These are phyloP conservation scores for Candida cerambycidarum DNA, from an alignment of 805 yeast species.

Conservation along the genomic window DNA sequence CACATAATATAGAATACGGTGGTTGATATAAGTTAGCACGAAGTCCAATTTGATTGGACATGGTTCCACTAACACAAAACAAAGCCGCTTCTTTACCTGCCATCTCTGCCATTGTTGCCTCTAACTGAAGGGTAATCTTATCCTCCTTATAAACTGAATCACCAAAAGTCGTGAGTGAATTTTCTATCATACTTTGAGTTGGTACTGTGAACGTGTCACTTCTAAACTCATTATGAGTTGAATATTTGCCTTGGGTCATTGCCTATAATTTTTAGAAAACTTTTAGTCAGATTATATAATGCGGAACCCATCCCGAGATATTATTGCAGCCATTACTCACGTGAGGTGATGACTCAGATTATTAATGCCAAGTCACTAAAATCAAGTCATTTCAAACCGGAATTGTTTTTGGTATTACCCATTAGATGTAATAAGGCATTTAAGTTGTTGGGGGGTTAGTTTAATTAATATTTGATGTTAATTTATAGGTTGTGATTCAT, in stretches of 20 bases:
- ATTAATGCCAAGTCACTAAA: not conserved
- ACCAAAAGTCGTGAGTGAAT: slow-evolving; percentile 45
- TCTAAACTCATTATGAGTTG: slow-evolving; percentile 36
- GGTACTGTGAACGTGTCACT: slow-evolving; percentile 90
- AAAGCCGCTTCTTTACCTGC: slow-evolving; percentile 42
- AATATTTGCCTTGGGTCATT: slow-evolving; percentile 9
- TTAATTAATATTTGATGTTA: not conserved
- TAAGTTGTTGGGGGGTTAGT: not conserved
- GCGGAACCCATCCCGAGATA: slow-evolving; percentile 6
- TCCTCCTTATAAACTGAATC: slow-evolving; percentile 47
- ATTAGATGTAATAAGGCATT: no score
- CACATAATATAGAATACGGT: slow-evolving; percentile 41
- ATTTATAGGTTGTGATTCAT: not conserved
- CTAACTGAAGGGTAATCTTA: slow-evolving; percentile 31
- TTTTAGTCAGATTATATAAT: not conserved
- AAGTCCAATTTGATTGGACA: slow-evolving; percentile 42
- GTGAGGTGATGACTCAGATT: slow-evolving; percentile 4
- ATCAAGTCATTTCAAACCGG: no score
- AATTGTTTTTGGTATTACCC: no score
- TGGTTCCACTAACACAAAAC: slow-evolving; percentile 43
- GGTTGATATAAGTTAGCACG: slow-evolving; percentile 42
- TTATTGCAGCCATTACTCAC: slow-evolving; percentile 6
- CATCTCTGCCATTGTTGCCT: slow-evolving; percentile 31
- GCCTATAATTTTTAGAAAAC: not conserved
- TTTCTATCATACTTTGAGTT: slow-evolving; percentile 61